phyloP scores from a whole-genome alignment of 73 alveolate species.

The Paramecium caudatum region DNA sequence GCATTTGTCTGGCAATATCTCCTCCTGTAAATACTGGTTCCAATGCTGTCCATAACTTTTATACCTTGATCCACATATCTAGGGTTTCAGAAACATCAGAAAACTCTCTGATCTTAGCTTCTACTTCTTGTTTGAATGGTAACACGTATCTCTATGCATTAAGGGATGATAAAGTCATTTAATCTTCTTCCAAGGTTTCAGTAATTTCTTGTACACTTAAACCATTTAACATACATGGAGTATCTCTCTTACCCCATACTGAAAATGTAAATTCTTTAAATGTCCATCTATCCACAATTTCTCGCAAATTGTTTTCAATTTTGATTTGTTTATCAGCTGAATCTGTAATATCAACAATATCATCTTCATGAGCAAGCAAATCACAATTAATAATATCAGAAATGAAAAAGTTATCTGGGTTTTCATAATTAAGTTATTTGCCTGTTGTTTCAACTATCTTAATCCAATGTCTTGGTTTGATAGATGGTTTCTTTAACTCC shows the following conservation, averaged over 20 bases:
- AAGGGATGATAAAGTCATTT: slow-evolving; percentile 94
- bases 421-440: slow-evolving; percentile 73
- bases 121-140: slow-evolving; percentile 97
- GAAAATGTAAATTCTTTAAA: slow-evolving; percentile 97
- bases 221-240: slow-evolving; percentile 98
- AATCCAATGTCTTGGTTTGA: slow-evolving; percentile 98
- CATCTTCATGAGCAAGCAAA: slow-evolving; percentile 96
- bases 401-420: slow-evolving; percentile 85
- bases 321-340: slow-evolving; percentile 99
- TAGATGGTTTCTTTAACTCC: slow-evolving; percentile 92
- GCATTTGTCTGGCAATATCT: slow-evolving; percentile 99
- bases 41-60: slow-evolving; percentile 99
- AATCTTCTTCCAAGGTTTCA: slow-evolving; percentile 99
- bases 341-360: slow-evolving; percentile 97
- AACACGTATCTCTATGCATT: slow-evolving; percentile 96
- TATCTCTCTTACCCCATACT: slow-evolving; percentile 98
- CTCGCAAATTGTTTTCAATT: slow-evolving; percentile 93
- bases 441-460: slow-evolving; percentile 91
- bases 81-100: slow-evolving; percentile 98
- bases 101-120: slow-evolving; percentile 85
- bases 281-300: slow-evolving; percentile 97
- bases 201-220: slow-evolving; percentile 96
- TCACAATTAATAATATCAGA: slow-evolving; percentile 93
- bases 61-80: slow-evolving; percentile 99
- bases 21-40: slow-evolving; percentile 99